phyloP scores from a whole-genome alignment of 148 eudicot genomes.

The Rhododendron ovatum region DNA sequence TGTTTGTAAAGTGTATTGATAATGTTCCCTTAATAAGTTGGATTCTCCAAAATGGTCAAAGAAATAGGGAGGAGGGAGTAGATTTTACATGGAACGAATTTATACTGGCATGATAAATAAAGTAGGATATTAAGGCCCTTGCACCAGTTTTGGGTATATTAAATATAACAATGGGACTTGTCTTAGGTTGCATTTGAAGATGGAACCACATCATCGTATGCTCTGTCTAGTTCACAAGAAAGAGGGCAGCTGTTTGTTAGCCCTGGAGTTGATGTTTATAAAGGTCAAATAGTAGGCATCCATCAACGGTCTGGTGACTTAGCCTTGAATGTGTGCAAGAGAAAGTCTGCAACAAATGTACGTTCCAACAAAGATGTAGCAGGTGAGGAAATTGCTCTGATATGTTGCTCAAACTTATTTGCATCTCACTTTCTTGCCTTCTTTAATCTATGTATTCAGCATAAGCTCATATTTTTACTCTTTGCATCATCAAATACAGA shows the following conservation, averaged over 20 bases:
- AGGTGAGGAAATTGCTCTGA: constrained; percentile 39
- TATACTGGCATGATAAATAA: not conserved
- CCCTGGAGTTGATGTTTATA: constrained; percentile 84
- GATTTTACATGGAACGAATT: not conserved
- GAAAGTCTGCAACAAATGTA: constrained; percentile 91
- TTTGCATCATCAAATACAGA: not conserved
- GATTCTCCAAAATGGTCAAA: not conserved
- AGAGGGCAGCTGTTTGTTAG: constrained; percentile 82
- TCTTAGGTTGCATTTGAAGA: constrained; percentile 89
- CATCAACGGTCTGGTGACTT: constrained; percentile 93
- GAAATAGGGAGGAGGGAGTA: not conserved
- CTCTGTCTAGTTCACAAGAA: constrained; percentile 86
- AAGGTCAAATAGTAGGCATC: constrained; percentile 95
- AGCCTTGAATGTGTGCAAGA: constrained; percentile 88
- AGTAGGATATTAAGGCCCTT: not conserved
- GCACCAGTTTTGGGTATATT: not conserved
- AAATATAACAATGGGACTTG: not conserved
- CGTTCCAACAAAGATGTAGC: constrained; percentile 90
- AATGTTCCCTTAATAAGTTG: not conserved
- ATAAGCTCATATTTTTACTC: not conserved
- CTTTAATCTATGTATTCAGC: not conserved
- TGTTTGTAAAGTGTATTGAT: not conserved
- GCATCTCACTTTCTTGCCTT: not conserved
- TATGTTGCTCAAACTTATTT: not conserved
- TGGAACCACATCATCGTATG: constrained; percentile 85